phyloP scores from a whole-genome alignment of 352 stramenopile species.

The Phytophthora nicotianae region DNA sequence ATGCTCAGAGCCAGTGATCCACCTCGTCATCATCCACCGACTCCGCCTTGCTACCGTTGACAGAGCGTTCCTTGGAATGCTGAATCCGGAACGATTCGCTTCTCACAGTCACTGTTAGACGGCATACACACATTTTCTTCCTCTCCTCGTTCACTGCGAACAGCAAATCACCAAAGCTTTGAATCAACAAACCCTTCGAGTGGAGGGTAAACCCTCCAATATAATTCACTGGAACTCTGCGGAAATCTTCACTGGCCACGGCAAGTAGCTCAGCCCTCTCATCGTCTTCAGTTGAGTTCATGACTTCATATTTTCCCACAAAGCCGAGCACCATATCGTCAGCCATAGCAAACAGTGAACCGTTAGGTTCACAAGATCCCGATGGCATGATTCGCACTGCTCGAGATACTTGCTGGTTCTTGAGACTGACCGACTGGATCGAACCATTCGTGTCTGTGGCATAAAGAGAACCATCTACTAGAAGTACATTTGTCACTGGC shows the following conservation, averaged over 20 bases:
- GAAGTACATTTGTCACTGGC: slow-evolving; percentile 22
- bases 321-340: slow-evolving; percentile 45
- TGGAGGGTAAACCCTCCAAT: slow-evolving; percentile 1
- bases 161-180: slow-evolving; percentile 38
- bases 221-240: slow-evolving; percentile 35
- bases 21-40: slow-evolving; percentile 6
- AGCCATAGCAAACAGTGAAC: slow-evolving; percentile 29
- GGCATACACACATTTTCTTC: slow-evolving; percentile 20
- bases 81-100: slow-evolving; percentile 65
- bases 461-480: slow-evolving; percentile 38
- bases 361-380: background rate
- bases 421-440: slow-evolving; percentile 49
- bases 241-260: slow-evolving; percentile 46
- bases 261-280: slow-evolving; percentile 15
- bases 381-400: slow-evolving; percentile 27
- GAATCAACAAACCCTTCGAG: slow-evolving; percentile 16
- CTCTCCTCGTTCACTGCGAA: slow-evolving; percentile 31
- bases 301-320: background rate
- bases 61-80: slow-evolving; percentile 35
- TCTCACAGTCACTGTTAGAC: slow-evolving; percentile 43
- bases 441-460: slow-evolving; percentile 36
- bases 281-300: background rate
- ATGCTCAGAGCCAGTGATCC: slow-evolving; percentile 33
- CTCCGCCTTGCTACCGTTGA: slow-evolving; percentile 22
- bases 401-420: slow-evolving; percentile 54